Percentiles rank a stretch among this genome's conserved stretches.
Evolutionary conservation across 2,329 filamentous ascomycete species (phyloP).

Genomic region (Macrophomina pseudophaseolina): DNA sequence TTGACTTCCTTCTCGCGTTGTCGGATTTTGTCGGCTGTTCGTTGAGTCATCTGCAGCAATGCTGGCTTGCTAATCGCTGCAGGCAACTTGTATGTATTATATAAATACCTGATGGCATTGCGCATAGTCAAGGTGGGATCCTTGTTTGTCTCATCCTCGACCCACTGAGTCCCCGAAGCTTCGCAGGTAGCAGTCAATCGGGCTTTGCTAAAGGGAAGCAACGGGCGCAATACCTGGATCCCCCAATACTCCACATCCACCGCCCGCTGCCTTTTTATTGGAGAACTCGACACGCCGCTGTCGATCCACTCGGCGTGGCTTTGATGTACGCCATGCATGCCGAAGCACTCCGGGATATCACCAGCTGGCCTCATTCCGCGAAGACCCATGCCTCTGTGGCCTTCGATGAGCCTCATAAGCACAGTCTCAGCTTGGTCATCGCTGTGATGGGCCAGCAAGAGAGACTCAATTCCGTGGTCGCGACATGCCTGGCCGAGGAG

Average conservation of each 20-base stretch:
- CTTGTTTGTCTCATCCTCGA: constrained; percentile 82
- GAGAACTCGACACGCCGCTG: constrained; percentile 37
- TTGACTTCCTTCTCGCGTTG: constrained; percentile 59
- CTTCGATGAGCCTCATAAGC: constrained; percentile 74
- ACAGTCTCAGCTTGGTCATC: constrained; percentile 94
- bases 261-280: constrained; percentile 36
- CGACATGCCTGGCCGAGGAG: constrained; percentile 68
- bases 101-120: constrained; percentile 78
- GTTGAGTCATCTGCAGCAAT: constrained; percentile 56
- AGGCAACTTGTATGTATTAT: constrained; percentile 66
- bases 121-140: constrained; percentile 77
- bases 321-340: constrained; percentile 69
- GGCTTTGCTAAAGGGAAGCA: constrained; percentile 73
- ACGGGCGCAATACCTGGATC: constrained; percentile 69
- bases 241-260: constrained; percentile 65
- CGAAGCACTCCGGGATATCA: constrained; percentile 83
- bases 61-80: constrained; percentile 68
- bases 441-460: constrained; percentile 84
- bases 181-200: constrained; percentile 77
- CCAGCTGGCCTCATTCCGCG: constrained; percentile 68
- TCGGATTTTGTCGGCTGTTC: constrained; percentile 61
- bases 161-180: constrained; percentile 71
- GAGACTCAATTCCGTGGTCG: constrained; percentile 56
- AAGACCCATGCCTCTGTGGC: constrained; percentile 73
- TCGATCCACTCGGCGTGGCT: constrained; percentile 34